Base-by-base conservation (phyloP, 495 filamentous ascomycete genomes). In the Penicillium desertorum region DNA sequence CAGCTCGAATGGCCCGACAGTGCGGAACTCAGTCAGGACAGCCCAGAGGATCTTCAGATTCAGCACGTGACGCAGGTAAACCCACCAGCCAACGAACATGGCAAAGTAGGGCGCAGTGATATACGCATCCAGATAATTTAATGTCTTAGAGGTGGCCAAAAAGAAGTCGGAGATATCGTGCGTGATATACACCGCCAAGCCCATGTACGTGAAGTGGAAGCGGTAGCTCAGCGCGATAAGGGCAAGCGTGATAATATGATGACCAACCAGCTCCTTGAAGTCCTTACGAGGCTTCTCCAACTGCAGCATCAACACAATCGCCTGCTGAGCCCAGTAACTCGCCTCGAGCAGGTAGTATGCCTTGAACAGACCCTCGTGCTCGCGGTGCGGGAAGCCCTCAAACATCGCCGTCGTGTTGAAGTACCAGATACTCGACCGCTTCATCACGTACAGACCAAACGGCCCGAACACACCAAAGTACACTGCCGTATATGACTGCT, bases 141-240 rank as follows among this genome's bases (percentile, higher is more conserved):
- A 82, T 1, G 86, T 86, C 76, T 98, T 98, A 49, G 92, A 96
- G 4, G 91, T 96, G 20, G 95, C 95, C 16, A 98, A 80, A 84
- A 98, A 98, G 73, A 98, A 96, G 67, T 98, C 94, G 51, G 85
- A 89, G 59, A 98, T 89, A 62, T 98, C 94, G 66, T 96, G 91
- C 20, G 94, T 98, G 58, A 97, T 92, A 70, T 96, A 98, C 8
- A 98, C 93, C 29, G 91, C 92, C 39, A 98, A 68, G n/a, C 94
- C 94, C 77, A 98, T 95, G 71, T 95, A 92, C 9, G 94, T 94
- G 72, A 98, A 98, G 72, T 98, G 95, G 79, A 96, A 98, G 30
- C 92, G 87, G 72, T 98, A 98, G 77, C 90, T 95, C 68, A 92
- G 71, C 30, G 76, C 85, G 59, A 98, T 98, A 54, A 98, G 79